phyloP scores from a whole-genome alignment of 2,329 filamentous ascomycete genomes.

The Aspergillus niger region DNA sequence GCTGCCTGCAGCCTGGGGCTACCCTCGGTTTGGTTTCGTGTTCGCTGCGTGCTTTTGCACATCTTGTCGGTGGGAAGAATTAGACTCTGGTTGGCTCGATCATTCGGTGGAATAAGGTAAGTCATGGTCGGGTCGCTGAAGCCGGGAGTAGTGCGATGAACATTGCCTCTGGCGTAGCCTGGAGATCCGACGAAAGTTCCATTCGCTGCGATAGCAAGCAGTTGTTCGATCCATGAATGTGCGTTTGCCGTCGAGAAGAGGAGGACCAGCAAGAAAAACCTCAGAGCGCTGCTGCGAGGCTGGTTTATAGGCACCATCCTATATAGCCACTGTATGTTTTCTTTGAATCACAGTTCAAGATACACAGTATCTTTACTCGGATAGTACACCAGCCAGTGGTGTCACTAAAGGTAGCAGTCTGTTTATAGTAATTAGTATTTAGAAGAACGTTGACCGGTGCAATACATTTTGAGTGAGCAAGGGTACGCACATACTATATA shows the following conservation, averaged over 20 bases:
- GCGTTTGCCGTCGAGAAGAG: conserved; percentile 43
- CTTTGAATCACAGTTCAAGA: not conserved
- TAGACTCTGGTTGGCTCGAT: conserved; percentile 50
- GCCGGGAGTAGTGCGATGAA: conserved; percentile 57
- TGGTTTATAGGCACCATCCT: conserved; percentile 9
- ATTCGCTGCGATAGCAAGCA: conserved; percentile 69
- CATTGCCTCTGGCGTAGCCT: conserved; percentile 75
- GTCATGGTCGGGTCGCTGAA: conserved; percentile 63
- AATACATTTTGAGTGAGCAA: not conserved
- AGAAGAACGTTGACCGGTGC: not conserved
- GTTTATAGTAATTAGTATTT: conserved; percentile 9
- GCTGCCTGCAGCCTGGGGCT: conserved; percentile 64
- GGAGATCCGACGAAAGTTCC: conserved; percentile 70
- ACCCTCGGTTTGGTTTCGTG: conserved; percentile 57
- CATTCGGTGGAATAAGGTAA: conserved; percentile 63
- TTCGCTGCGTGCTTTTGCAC: conserved; percentile 66
- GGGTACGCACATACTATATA: not conserved
- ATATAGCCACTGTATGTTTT: not conserved
- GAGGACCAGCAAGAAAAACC: conserved; percentile 27
- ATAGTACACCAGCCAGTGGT: conserved; percentile 22
- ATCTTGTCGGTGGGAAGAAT: conserved; percentile 58
- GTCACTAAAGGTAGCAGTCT: conserved; percentile 1
- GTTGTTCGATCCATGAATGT: conserved; percentile 83
- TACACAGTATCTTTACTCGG: conserved; percentile 1
- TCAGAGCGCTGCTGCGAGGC: conserved; percentile 2